Evolutionary conservation across 768 basidiomycete species (phyloP).

Genomic region (Lepiota brunneoincarnata): DNA sequence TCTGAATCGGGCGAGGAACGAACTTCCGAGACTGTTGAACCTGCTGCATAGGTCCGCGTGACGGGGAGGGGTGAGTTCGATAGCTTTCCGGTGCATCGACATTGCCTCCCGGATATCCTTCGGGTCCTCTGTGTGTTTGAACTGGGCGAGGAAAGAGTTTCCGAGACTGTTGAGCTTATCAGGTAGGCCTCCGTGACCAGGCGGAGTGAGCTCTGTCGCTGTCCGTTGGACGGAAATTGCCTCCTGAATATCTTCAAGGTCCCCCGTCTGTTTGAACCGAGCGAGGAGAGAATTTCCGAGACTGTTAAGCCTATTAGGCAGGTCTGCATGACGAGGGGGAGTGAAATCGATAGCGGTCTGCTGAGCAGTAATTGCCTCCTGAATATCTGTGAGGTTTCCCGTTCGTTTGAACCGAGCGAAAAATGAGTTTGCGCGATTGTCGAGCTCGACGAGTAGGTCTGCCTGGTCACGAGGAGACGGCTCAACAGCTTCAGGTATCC

Average conservation of each 20-base stretch:
- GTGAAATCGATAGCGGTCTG: constrained; percentile 20
- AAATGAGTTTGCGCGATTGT: background rate
- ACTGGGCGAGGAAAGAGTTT: constrained; percentile 6
- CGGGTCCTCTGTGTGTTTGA: constrained; percentile 1
- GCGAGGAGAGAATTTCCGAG: constrained; percentile 13
- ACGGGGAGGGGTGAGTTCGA: constrained; percentile 13
- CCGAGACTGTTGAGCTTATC: constrained; percentile 18
- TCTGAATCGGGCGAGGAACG: constrained; percentile 7
- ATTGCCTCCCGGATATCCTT: constrained; percentile 24
- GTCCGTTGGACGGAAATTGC: constrained; percentile 11
- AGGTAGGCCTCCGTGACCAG: background rate
- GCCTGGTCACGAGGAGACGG: background rate
- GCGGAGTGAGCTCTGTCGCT: constrained; percentile 11
- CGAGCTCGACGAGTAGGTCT: background rate
- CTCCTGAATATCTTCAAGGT: constrained; percentile 21
- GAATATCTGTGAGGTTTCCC: constrained; percentile 7
- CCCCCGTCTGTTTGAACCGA: constrained; percentile 22
- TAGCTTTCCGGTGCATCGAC: constrained; percentile 5
- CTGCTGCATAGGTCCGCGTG: constrained; percentile 15
- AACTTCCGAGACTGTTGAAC: constrained; percentile 20
- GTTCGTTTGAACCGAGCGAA: constrained; percentile 18
- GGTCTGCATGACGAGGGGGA: constrained; percentile 14
- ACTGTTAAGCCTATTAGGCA: background rate
- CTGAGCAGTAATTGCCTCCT: constrained; percentile 17
- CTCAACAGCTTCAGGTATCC: background rate